phyloP scores from a whole-genome alignment of 805 yeast genomes.

The Nakazawaea ishiwadae region DNA sequence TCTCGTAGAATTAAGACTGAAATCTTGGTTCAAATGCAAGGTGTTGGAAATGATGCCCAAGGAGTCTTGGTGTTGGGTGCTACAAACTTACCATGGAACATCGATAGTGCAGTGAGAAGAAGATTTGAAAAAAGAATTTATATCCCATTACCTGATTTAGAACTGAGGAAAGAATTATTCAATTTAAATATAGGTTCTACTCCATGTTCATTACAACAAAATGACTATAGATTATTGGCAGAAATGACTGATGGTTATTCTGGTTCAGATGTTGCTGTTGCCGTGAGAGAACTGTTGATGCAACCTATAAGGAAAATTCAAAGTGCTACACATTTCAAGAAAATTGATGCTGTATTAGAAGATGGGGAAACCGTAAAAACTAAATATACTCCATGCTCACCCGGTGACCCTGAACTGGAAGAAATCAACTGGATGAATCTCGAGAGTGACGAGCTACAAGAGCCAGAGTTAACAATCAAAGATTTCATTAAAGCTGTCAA shows the following conservation, averaged over 20 bases:
- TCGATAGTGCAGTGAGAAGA: conserved; percentile 95
- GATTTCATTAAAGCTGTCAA: conserved; percentile 93
- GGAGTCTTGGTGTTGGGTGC: conserved; percentile 97
- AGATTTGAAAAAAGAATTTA: conserved; percentile 94
- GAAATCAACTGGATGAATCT: conserved; percentile 95
- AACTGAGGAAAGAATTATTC: conserved; percentile 90
- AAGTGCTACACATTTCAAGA: conserved; percentile 90
- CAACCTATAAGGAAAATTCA: conserved; percentile 95
- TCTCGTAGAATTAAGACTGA: conserved; percentile 95
- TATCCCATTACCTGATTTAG: conserved; percentile 91
- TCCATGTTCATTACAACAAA: conserved; percentile 70
- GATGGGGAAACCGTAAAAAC: conserved; percentile 28
- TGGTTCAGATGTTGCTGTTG: conserved; percentile 96
- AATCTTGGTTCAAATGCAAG: conserved; percentile 95
- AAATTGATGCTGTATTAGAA: conserved; percentile 39
- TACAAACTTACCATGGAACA: conserved; percentile 98
- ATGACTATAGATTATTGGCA: conserved; percentile 74
- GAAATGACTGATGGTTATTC: conserved; percentile 97
- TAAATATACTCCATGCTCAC: conserved; percentile 88
- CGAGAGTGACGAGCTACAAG: conserved; percentile 81
- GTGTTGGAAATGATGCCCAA: conserved; percentile 90
- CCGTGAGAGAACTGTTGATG: conserved; percentile 96
- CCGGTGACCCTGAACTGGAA: conserved; percentile 83
- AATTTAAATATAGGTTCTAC: conserved; percentile 88
- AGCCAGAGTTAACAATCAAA: conserved; percentile 84